Percentiles rank a stretch among this genome's conserved stretches.
phyloP scores from a whole-genome alignment of 2,329 filamentous ascomycete genomes.

The Penicillium sp. region DNA sequence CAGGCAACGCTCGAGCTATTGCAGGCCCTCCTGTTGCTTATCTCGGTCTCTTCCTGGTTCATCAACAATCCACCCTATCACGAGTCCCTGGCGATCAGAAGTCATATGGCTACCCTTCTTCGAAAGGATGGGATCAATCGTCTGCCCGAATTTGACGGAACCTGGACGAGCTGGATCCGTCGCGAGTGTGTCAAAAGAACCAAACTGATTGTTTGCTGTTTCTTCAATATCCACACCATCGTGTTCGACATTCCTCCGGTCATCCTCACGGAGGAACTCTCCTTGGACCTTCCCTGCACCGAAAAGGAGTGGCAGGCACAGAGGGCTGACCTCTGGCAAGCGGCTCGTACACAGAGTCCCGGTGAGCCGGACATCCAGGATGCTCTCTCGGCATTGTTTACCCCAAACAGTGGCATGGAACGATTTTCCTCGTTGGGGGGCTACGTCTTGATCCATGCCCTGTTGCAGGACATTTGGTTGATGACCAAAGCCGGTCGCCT shows the following conservation, averaged over 20 bases:
- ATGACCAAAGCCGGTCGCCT: constrained; percentile 30
- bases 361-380: constrained; percentile 26
- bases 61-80: constrained; percentile 27
- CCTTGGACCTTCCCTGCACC: constrained; percentile 27
- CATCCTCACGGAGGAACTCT: constrained; percentile 28
- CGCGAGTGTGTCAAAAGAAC: constrained; percentile 28
- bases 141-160: constrained; percentile 24
- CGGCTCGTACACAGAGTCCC: constrained; percentile 17
- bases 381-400: constrained; percentile 23
- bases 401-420: constrained; percentile 16
- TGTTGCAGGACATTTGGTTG: constrained; percentile 31
- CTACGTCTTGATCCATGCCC: constrained; percentile 29
- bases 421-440: constrained; percentile 29
- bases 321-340: constrained; percentile 19
- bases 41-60: constrained; percentile 28
- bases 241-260: constrained; percentile 30
- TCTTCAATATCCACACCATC: constrained; percentile 33
- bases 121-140: constrained; percentile 26
- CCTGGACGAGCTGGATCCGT: constrained; percentile 30
- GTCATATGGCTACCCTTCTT: constrained; percentile 26
- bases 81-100: constrained; percentile 26
- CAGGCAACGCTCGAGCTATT: constrained; percentile 25
- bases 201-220: constrained; percentile 31
- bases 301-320: constrained; percentile 30
- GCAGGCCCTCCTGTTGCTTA: constrained; percentile 25